Evolutionary conservation across 768 basidiomycete species (phyloP), one percentile per base, ranked within the genome.

Genomic region (Lactifluus volemus): DNA sequence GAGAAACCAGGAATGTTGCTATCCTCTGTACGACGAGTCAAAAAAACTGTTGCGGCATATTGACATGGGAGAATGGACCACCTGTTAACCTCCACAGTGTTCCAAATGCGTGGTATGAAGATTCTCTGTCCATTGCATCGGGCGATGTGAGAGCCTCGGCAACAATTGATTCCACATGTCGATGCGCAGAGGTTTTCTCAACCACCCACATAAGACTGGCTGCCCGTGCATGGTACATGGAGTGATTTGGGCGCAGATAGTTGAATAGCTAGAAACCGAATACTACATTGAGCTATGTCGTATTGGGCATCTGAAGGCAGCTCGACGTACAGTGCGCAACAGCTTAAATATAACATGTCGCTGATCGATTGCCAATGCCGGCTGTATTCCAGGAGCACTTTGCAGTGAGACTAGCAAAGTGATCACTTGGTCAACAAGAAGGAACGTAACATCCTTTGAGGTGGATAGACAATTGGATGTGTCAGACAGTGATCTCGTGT

Each of bases 71-170:
- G 50, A 14, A 52, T 15, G 45, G 67, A 78, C 61, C 51, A 89
- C 95, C 92, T 52, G 86, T 88, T 59, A 94, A 74, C 59, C 93
- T 81, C 96, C 96, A 99, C 6, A 99, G 75, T 4, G 90, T 83
- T 3, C 96, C 94, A 70, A 99, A 98, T 0, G 89, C 89, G 65
- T 96, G 89, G 68, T 86, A 90, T 1, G 84, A 82, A 19, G 82
- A 80, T 17, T 80, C 73, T 3, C 79, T 74, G 45, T 77, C 76
- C 2, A 69, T 68, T 7, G 75, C 72, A 36, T 84, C 78, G 0
- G 78, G 69, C 7, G 85, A 81, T 10, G 79, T 79, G 76, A 98
- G 80, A 15, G 79, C 81, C 59, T 85, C 81, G 0, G 92, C 82
- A 34, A 98, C 73, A 48, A 92, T 85, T 5, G 89, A 84, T 68